Base-by-base conservation (phyloP, 2,329 filamentous ascomycete species). In the Phaeosphaeriaceae sp. region DNA sequence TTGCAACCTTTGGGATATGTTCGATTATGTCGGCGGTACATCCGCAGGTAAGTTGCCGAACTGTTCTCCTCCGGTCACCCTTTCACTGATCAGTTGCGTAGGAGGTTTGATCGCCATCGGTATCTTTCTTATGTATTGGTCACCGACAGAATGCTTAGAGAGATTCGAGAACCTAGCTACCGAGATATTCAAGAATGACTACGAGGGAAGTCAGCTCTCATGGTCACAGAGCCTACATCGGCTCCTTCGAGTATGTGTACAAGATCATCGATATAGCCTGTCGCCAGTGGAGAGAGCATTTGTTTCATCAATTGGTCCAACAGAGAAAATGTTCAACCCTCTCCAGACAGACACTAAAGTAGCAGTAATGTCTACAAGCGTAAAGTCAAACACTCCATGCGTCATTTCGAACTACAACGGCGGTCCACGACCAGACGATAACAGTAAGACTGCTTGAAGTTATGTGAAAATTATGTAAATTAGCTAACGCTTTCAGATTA, bases 21-120 rank as follows among this genome's bases (percentile, higher is more conserved):
- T 75, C 47, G 67, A 75, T 53, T 71, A 69, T 41, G 65, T 68
- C 7, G 67, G 63, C 56, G 66, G 71, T 7, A 75, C 65, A 5
- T 71, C 68, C 25, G 62, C 68, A 19, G 70, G 70, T 72, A 57
- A 56, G 66, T 58, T n/a, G n/a, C n/a, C n/a, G n/a, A n/a, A n/a
- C n/a, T n/a, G n/a, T n/a, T n/a, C n/a, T n/a, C n/a, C n/a, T n/a
- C n/a, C n/a, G n/a, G 21, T 24, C 22, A 51, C 21, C 24, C 27
- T 19, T 15, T 21, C 15, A 45, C 19, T 22, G 36, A 40, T 22
- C 11, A 41, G 33, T 17, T 51, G 31, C 33, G 11, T 45, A 74
- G 71, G 70, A 44, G 69, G 71, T 4, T 51, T 72, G 5, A 62
- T 74, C 5, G 25, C 21, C 19, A 25, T 47, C 15, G 45, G 45